These are phyloP conservation scores for Bacidia gigantensis DNA, from an alignment of 495 filamentous ascomycete species.

Conservation along the genomic window DNA sequence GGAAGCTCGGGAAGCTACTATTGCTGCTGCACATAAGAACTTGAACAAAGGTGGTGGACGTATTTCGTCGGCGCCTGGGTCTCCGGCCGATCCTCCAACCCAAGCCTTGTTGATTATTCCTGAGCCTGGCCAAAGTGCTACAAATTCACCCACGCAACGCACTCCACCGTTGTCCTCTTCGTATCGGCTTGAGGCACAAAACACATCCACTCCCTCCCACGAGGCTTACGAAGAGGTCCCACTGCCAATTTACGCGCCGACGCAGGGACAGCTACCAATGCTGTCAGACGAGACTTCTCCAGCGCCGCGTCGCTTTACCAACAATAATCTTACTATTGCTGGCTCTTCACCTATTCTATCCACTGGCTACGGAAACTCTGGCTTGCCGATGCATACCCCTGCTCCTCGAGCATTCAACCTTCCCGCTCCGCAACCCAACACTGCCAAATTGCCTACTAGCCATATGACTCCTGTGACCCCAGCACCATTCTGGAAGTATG, in stretches of 20 bases:
- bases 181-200: constrained; percentile 29
- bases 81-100: constrained; percentile 33
- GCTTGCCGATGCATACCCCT: constrained; percentile 63
- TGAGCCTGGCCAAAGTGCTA: constrained; percentile 14
- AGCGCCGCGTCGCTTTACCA: constrained; percentile 37
- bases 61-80: constrained; percentile 42
- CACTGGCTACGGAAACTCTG: constrained; percentile 40
- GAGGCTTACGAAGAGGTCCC: constrained; percentile 24
- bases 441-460: constrained; percentile 77
- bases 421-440: constrained; percentile 73
- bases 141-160: constrained; percentile 26
- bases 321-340: constrained; percentile 40
- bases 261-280: constrained; percentile 29
- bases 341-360: constrained; percentile 59
- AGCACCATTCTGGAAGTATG: constrained; percentile 93
- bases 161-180: constrained; percentile 35
- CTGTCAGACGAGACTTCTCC: constrained; percentile 46
- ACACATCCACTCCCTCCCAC: constrained; percentile 42
- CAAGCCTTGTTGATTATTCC: constrained; percentile 17
- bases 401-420: constrained; percentile 74
- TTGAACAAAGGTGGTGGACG: constrained; percentile 21
- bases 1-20: constrained; percentile 58
- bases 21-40: constrained; percentile 10
- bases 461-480: constrained; percentile 92
- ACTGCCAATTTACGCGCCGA: constrained; percentile 20